Conservation (phyloP, 768 basidiomycete genomes). For the Amanita jacksonii region DNA sequence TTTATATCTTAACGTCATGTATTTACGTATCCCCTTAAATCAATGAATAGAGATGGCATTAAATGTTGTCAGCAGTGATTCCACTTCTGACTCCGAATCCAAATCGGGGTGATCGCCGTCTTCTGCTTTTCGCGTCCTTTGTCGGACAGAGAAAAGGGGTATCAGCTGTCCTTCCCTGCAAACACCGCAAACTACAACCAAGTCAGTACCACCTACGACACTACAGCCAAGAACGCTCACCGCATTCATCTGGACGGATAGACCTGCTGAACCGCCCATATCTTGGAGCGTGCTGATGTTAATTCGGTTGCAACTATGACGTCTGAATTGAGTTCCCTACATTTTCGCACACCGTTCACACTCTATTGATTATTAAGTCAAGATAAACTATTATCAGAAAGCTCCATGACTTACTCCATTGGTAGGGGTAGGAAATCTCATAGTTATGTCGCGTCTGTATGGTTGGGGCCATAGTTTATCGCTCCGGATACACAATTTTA, state of each 20-base stretch:
- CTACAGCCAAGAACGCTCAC: slow-evolving; percentile 30
- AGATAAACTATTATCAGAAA: background rate
- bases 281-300: slow-evolving; percentile 23
- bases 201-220: too few species aligned
- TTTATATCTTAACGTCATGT: too few species aligned
- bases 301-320: background rate
- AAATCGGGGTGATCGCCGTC: slow-evolving; percentile 9
- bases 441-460: slow-evolving; percentile 62
- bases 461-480: background rate
- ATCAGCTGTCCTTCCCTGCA: slow-evolving; percentile 52
- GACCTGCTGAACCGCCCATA: slow-evolving; percentile 73
- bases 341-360: slow-evolving; percentile 55
- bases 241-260: slow-evolving; percentile 53
- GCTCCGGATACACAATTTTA: background rate
- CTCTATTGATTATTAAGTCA: slow-evolving; percentile 27
- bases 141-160: slow-evolving; percentile 42
- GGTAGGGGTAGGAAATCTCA: slow-evolving; percentile 61
- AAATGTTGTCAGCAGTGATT: slow-evolving; percentile 21
- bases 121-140: slow-evolving; percentile 18
- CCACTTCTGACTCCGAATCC: slow-evolving; percentile 20
- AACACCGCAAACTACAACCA: slow-evolving; percentile 62
- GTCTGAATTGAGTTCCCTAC: slow-evolving; percentile 32
- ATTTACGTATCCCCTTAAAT: too few species aligned
- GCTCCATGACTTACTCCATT: slow-evolving; percentile 51
- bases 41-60: slow-evolving; percentile 14